phyloP scores from a whole-genome alignment of 2,329 filamentous ascomycete species.

The Colletotrichum falcatum region DNA sequence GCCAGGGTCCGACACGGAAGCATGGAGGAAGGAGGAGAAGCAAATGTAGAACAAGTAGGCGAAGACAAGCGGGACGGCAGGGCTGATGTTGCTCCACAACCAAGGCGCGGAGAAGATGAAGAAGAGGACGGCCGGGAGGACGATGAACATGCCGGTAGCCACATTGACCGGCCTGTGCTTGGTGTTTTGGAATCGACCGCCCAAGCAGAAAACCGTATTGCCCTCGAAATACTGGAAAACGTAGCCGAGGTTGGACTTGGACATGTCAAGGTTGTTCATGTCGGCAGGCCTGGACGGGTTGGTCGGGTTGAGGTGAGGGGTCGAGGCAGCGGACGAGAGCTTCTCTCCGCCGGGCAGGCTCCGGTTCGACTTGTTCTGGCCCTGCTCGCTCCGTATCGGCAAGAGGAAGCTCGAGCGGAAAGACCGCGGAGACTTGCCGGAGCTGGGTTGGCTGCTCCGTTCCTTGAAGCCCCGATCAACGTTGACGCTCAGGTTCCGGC shows the following conservation, averaged over 20 bases:
- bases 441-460: slow-evolving; percentile 65
- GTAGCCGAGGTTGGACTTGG: slow-evolving; percentile 61
- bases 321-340: slow-evolving; percentile 83
- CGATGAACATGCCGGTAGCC: slow-evolving; percentile 82
- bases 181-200: slow-evolving; percentile 89
- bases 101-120: slow-evolving; percentile 87
- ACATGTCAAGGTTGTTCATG: slow-evolving; percentile 39
- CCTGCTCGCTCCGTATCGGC: slow-evolving; percentile 65
- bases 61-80: slow-evolving; percentile 89
- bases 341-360: slow-evolving; percentile 80
- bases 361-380: slow-evolving; percentile 62
- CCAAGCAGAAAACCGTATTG: slow-evolving; percentile 90
- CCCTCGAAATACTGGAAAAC: slow-evolving; percentile 84
- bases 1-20: slow-evolving; percentile 91
- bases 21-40: slow-evolving; percentile 93
- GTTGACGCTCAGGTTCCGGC: slow-evolving; percentile 65
- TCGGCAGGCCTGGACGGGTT: slow-evolving; percentile 49
- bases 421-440: slow-evolving; percentile 78
- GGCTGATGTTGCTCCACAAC: slow-evolving; percentile 87
- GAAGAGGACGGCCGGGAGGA: slow-evolving; percentile 84
- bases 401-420: slow-evolving; percentile 82
- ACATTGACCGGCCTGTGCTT: slow-evolving; percentile 90
- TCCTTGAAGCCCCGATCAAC: slow-evolving; percentile 70
- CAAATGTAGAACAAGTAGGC: slow-evolving; percentile 92
- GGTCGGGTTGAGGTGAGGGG: slow-evolving; percentile 71